Base-by-base conservation (phyloP, 2,329 filamentous ascomycete genomes). In the Onygenales sp. region DNA sequence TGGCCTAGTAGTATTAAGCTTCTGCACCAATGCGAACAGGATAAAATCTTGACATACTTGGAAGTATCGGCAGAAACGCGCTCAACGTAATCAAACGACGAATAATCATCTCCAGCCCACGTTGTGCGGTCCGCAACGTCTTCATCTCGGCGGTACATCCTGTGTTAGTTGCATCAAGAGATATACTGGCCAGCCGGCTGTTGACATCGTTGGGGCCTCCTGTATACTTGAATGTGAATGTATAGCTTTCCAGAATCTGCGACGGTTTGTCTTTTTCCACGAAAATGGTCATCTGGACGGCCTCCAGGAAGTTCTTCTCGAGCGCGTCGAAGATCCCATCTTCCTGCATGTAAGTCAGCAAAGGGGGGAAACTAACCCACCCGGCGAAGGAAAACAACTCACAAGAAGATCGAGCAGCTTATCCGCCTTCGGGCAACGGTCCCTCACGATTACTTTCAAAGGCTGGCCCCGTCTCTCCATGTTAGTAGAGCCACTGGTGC, bases 161-260 rank as follows among this genome's bases (percentile, higher is more conserved):
- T 7, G 60, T 57, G 21, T 27, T 27, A 27, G 21, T 48, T 4
- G 61, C 57, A 8, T 66, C 59, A 39, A 69, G 57, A 2, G 55
- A 71, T 48, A 59, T 55, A 54, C 55, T 66, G 36, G 57, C 61
- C 58, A 59, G 60, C 53, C 56, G 65, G 61, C 45, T 68, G 54
- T 58, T 63, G 54, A 66, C 53, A 65, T 62, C 54, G 59, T 66
- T 42, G 63, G 55, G 9, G 51, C 64, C 52, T 53, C 61, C 48
- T 56, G 58, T 54, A 57, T 78, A 78, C 17, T 70, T 69, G 60
- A 79, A 74, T 5, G 67, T 69, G 57, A 78, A 78, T 1, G 70
- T 75, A 60, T 78, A 79, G 4, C 68, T 70, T 61, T 79, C 77
- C 9, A 78, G 48, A n/a, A 78, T 68, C 33, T 72, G 62, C 7